These are phyloP conservation scores for Chrysophaeum taylorii DNA, from an alignment of 352 stramenopile genomes.

Conservation along the genomic window DNA sequence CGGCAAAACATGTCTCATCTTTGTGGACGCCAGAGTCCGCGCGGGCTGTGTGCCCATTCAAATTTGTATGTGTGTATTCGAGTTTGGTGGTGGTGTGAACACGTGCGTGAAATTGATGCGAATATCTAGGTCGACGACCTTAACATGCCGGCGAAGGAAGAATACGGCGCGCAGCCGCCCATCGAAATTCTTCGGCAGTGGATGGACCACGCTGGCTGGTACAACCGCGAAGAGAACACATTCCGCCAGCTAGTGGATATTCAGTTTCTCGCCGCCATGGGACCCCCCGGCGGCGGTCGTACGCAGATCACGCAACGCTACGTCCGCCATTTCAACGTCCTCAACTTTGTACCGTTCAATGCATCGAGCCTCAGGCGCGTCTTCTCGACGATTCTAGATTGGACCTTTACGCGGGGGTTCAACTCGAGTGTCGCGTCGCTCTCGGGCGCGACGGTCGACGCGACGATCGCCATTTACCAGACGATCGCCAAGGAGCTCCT, in stretches of 20 bases:
- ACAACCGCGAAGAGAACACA: constrained; percentile 80
- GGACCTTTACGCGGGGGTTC: constrained; percentile 68
- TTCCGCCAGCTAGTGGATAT: constrained; percentile 80
- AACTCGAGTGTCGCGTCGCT: constrained; percentile 62
- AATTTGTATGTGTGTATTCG: too few species aligned
- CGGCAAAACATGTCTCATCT: constrained; percentile 75
- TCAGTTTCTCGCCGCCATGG: constrained; percentile 81
- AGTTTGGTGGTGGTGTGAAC: too few species aligned
- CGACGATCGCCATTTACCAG: constrained; percentile 82
- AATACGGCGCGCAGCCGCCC: constrained; percentile 77
- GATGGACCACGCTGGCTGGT: constrained; percentile 85
- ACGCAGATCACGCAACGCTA: constrained; percentile 81
- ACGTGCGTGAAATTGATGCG: too few species aligned
- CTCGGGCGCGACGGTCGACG: constrained; percentile 50
- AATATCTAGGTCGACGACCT: constrained; percentile 61
- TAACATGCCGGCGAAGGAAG: constrained; percentile 86
- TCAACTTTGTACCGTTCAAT: constrained; percentile 82
- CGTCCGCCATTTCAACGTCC: constrained; percentile 78
- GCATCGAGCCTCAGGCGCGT: constrained; percentile 66
- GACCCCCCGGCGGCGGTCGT: constrained; percentile 70
- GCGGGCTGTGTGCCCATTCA: too few species aligned
- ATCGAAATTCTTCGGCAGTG: constrained; percentile 81
- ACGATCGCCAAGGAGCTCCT: constrained; percentile 70
- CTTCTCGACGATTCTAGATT: constrained; percentile 74
- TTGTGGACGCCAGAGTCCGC: too few species aligned